A percentile compares a stretch with the other conserved stretches of the same genome.
phyloP scores from a whole-genome alignment of 176 grass and related monocot species.

The Stipa capillata region DNA sequence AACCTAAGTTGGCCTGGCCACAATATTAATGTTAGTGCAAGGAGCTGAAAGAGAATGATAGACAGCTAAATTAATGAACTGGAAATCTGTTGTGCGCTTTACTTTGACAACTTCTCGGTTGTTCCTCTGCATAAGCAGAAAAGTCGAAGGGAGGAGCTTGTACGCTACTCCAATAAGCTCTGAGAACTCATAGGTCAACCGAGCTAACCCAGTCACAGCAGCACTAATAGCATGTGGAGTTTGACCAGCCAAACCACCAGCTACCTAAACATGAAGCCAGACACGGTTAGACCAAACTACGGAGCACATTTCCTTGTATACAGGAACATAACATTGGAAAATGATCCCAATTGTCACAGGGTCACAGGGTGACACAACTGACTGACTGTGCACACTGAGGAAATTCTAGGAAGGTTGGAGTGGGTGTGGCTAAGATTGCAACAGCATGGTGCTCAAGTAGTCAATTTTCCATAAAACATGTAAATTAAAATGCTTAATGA shows the following conservation, averaged over 20 bases:
- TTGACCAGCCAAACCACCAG: conserved; percentile 68
- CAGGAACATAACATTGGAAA: conserved; percentile 1
- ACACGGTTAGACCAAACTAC: neutral
- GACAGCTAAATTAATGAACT: neutral
- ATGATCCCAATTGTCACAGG: neutral
- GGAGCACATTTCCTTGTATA: neutral
- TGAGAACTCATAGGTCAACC: conserved; percentile 85
- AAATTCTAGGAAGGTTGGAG: neutral
- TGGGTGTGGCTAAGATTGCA: neutral
- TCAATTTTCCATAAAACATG: neutral
- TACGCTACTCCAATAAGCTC: conserved; percentile 83
- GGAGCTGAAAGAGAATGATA: neutral
- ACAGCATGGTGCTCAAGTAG: neutral
- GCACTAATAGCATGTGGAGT: conserved; percentile 79
- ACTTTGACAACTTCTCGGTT: conserved; percentile 92
- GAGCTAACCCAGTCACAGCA: conserved; percentile 82
- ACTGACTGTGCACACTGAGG: neutral
- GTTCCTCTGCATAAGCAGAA: conserved; percentile 85
- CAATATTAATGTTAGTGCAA: neutral
- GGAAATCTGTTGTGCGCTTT: neutral
- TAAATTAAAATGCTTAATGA: conserved; percentile 5
- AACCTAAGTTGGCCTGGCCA: conserved; percentile 83
- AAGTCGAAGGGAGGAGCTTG: conserved; percentile 72
- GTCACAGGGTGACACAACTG: too few relatives aligned
- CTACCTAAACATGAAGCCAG: conserved; percentile 50